Evolutionary conservation across 164 flowering plant species (phyloP).

Genomic region (Vitis riparia): DNA sequence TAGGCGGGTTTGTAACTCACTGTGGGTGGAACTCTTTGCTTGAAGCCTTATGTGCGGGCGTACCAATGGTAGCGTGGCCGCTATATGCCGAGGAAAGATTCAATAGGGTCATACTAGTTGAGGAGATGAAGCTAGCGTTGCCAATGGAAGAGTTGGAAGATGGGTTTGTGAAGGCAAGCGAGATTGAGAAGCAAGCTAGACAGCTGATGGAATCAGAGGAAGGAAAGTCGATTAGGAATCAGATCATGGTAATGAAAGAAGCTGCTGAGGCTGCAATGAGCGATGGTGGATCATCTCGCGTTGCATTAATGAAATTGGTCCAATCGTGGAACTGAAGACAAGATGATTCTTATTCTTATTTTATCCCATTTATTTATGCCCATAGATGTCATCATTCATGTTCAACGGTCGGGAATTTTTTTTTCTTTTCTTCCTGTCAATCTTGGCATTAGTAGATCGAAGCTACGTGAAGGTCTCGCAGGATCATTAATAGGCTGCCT

Average conservation of each 20-base stretch:
- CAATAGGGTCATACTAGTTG: slow-evolving; percentile 23
- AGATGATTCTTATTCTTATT: neutral
- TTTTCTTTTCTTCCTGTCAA: neutral
- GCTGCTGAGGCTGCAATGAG: slow-evolving; percentile 18
- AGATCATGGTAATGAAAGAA: slow-evolving; percentile 7
- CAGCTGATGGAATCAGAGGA: slow-evolving; percentile 29
- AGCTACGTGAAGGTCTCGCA: too few species aligned
- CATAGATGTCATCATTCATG: too few species aligned
- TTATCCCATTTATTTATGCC: too few species aligned
- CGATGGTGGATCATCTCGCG: slow-evolving; percentile 21
- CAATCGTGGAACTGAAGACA: neutral
- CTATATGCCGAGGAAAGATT: slow-evolving; percentile 36
- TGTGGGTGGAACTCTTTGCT: slow-evolving; percentile 16
- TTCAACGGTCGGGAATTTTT: too few species aligned
- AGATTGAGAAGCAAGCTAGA: slow-evolving; percentile 26
- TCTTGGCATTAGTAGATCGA: too few species aligned
- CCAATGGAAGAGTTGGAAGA: slow-evolving; percentile 18
- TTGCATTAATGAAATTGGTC: slow-evolving; percentile 11
- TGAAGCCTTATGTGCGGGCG: slow-evolving; percentile 12
- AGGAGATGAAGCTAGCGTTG: slow-evolving; percentile 29
- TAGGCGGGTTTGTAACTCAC: slow-evolving; percentile 24
- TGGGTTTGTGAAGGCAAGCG: slow-evolving; percentile 25
- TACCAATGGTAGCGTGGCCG: slow-evolving; percentile 43
- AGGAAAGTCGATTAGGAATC: slow-evolving; percentile 19
- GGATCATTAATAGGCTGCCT: neutral